Evolutionary conservation across 371 early-diverging fungal genomes (phyloP), one percentile per base, ranked within the genome.

Genomic region (Syncephalastrum contaminatum): DNA sequence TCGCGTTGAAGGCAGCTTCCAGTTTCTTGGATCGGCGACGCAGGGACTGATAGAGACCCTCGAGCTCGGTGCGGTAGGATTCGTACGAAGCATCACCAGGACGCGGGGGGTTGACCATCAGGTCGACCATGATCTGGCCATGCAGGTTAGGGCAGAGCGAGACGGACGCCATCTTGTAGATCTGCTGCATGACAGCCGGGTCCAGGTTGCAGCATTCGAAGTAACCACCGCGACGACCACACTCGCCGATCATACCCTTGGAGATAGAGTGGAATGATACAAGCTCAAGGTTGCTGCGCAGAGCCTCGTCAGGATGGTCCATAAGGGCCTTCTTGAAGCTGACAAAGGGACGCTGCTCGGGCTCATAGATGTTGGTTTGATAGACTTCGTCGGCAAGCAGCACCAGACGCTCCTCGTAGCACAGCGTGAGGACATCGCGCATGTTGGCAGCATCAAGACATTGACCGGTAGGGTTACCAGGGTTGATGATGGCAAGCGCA

Each of bases 161-260:
- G 51, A 97, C 88, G 51, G 95, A 94, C 3, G 95, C 89, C 64
- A 97, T 81, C 76, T 98, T 98, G 78, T 96, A 94, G 45, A 97
- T 72, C 64, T 95, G 84, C 5, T 84, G 93, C 59, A 87, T 67
- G 27, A 96, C 86, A 14, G 77, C 59, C 4, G 67, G 58, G 67
- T 91, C 91, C 56, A 97, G 76, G 51, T 90, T 89, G 43, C 85
- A 83, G 60, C 93, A 92, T 75, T 97, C 99, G 81, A 95, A 94
- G 79, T 96, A 98, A 3, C 98, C 99, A 54, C 98, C 99, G 51
- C 99, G 92, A 58, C 94, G 89, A 44, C 99, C 99, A 69, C 99
- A 98, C 67, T 98, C 99, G 51, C 99, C 99, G 57, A 98, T 71
- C 94, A 97, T 91, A 48, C 99, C 99, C 73, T 98, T 98, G 40